These are phyloP conservation scores for Coniochaeta sp. DNA, from an alignment of 2,329 filamentous ascomycete species.

Conservation along the genomic window DNA sequence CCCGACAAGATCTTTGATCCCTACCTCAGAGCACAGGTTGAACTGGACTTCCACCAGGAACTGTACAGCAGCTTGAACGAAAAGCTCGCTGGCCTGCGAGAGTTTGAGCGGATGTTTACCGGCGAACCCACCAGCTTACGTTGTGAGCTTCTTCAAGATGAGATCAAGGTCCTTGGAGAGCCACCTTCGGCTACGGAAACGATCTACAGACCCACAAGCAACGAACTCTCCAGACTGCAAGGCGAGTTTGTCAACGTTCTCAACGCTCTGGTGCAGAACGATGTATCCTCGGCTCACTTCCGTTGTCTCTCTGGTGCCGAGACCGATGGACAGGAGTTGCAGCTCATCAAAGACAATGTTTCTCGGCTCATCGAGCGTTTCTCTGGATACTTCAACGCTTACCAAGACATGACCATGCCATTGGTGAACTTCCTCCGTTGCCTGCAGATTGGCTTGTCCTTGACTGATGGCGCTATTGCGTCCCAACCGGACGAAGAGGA, in stretches of 20 bases:
- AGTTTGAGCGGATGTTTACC: constrained; percentile 62
- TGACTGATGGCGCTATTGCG: constrained; percentile 43
- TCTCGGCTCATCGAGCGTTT: constrained; percentile 65
- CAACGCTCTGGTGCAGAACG: constrained; percentile 49
- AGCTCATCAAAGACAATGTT: constrained; percentile 50
- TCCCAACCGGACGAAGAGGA: constrained; percentile 20
- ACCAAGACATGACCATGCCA: constrained; percentile 78
- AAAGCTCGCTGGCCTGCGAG: constrained; percentile 52
- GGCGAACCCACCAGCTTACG: constrained; percentile 63
- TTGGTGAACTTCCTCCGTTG: constrained; percentile 74
- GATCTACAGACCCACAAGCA: constrained; percentile 64
- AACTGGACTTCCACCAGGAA: constrained; percentile 50
- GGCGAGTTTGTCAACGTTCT: constrained; percentile 76
- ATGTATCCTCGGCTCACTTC: constrained; percentile 31
- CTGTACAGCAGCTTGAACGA: constrained; percentile 47
- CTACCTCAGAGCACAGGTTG: constrained; percentile 56
- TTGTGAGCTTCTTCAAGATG: constrained; percentile 52
- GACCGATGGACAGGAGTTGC: constrained; percentile 33
- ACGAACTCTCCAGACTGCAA: constrained; percentile 66
- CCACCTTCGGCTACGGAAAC: constrained; percentile 56
- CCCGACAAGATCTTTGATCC: constrained; percentile 86
- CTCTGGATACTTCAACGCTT: constrained; percentile 62
- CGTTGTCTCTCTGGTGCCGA: constrained; percentile 23
- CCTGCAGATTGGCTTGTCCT: constrained; percentile 66
- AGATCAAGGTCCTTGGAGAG: constrained; percentile 57